Base-by-base conservation (phyloP, 2,329 filamentous ascomycete genomes). In the Xylaria sp. region DNA sequence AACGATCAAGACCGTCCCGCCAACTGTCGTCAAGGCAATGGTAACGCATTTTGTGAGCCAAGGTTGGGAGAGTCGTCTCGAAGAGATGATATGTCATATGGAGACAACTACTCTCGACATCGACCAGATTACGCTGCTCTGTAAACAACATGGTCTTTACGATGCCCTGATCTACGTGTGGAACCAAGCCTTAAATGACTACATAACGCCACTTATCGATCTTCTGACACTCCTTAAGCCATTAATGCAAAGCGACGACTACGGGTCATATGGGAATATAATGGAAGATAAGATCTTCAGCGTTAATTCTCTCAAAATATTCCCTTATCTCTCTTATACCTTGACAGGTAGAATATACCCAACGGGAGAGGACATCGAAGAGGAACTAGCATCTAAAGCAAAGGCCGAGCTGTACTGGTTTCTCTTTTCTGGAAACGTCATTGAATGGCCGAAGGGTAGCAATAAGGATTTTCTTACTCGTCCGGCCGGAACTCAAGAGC, bases 111-210 rank as follows among this genome's bases (percentile, higher is more conserved):
- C 94, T 0, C 89, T 99, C 76, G 96, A 99, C 77, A 89, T 99
- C 72, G 95, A 99, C 77, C 93, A 98, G 78, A 89, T 97, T 65
- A 97, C 95, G 0, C 86, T 87, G 13, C 84, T 99, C 27, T 99
- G 96, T 84, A 97, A 96, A 78, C 91, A 95, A 76, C 90, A 98
- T 77, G 89, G 91, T 71, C 86, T 99, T 3, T 99, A 97, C 76
- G 96, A 99, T 79, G 96, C 96, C 1, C 87, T 97, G 63, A 94
- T 96, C 49, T 97, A 98, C 77, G 92, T 99, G 62, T 99, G 96
- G 96, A 98, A 97, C 67, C 91, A 93, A 78, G 94, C 93, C 2
- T 83, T 99, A 31, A 83, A 85, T 68, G 96, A 99, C 78, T 97
- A 96, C 74, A 90, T 97, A 68, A 96, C 94, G 1, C 95, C 96